Evolutionary conservation across 1,139 yeast genomes (phyloP).

Genomic region (Hyphopichia fennica): DNA sequence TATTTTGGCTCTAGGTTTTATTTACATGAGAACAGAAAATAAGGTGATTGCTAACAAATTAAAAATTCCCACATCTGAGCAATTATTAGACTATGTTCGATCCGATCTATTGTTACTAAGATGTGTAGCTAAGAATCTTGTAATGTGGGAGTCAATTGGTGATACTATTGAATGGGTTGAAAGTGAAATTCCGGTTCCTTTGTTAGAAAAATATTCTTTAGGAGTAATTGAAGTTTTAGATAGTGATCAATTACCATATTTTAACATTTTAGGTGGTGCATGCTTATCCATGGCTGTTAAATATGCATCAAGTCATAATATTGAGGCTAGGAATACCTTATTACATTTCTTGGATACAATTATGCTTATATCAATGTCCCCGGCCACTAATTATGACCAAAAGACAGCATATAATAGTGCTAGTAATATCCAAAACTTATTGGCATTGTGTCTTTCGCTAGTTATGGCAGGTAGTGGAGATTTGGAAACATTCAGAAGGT

Average conservation of each 20-base stretch:
- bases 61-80: conserved; percentile 61
- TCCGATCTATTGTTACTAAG: conserved; percentile 79
- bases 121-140: conserved; percentile 64
- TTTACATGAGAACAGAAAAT: conserved; percentile 71
- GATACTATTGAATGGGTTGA: conserved; percentile 61
- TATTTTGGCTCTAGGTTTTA: conserved; percentile 69
- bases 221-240: conserved; percentile 34
- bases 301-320: conserved; percentile 70
- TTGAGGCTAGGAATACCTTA: conserved; percentile 57
- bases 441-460: conserved; percentile 65
- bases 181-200: conserved; percentile 49
- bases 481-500: conserved; percentile 68
- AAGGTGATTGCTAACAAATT: conserved; percentile 60
- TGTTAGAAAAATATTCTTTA: conserved; percentile 29
- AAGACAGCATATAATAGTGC: conserved; percentile 59
- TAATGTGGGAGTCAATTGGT: conserved; percentile 75
- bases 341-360: conserved; percentile 62
- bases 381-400: conserved; percentile 57
- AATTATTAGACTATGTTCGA: conserved; percentile 67
- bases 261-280: conserved; percentile 72
- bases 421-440: conserved; percentile 55
- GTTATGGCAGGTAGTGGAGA: conserved; percentile 95
- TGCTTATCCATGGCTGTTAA: conserved; percentile 74
- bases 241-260: conserved; percentile 64
- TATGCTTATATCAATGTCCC: conserved; percentile 51